These are phyloP conservation scores for Spathaspora boniae DNA, from an alignment of 805 yeast species.

Conservation along the genomic window DNA sequence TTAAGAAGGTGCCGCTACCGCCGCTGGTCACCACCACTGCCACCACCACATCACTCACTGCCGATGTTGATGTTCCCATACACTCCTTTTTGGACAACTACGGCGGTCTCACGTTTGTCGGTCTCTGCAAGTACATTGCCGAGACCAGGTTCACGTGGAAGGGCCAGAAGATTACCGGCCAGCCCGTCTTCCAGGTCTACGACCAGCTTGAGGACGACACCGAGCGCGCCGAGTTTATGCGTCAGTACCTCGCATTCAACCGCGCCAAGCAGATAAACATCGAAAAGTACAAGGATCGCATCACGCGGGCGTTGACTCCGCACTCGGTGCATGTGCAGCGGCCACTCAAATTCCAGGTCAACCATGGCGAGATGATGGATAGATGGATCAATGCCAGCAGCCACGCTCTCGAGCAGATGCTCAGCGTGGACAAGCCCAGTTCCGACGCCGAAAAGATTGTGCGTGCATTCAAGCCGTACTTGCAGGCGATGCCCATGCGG, in stretches of 20 bases:
- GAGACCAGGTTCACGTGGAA: constrained; percentile 13
- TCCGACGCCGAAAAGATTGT: constrained; percentile 3
- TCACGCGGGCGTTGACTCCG: constrained; percentile 7
- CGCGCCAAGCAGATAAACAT: constrained; percentile 23
- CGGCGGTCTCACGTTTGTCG: constrained; percentile 18
- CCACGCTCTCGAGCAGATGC: background rate
- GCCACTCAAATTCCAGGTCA: too few relatives aligned
- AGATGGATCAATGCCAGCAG: background rate
- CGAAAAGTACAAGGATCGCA: constrained; percentile 19
- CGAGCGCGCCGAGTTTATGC: constrained; percentile 18
- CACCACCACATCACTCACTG: too few relatives aligned
- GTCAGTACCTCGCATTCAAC: constrained; percentile 22
- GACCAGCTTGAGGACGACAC: constrained; percentile 12
- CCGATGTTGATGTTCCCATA: constrained; percentile 6
- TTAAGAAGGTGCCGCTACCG: constrained; percentile 3
- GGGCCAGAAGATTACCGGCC: constrained; percentile 4
- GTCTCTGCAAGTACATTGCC: constrained; percentile 22
- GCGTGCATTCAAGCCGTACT: constrained; percentile 3
- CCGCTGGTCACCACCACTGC: background rate
- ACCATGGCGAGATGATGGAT: background rate
- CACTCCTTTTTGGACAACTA: constrained; percentile 13
- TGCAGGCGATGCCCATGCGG: constrained; percentile 3
- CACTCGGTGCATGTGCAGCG: too few relatives aligned
- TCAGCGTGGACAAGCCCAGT: background rate
- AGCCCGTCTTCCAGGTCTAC: constrained; percentile 17